Conservation (phyloP, 176 grass and related monocot genomes). For the Chrysopogon serrulatus region DNA sequence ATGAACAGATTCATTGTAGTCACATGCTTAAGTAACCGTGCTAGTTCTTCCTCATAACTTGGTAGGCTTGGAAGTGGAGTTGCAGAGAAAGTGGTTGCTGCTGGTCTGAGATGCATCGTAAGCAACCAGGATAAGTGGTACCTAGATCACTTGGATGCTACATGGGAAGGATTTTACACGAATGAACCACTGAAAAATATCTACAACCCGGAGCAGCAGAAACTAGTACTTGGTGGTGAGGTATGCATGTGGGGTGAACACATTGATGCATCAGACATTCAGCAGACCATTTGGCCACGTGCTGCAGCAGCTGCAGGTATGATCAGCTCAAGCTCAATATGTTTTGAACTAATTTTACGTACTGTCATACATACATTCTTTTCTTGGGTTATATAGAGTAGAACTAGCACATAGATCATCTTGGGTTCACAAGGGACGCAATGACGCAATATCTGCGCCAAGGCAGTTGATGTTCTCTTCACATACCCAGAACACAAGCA, state of each 20-base stretch:
- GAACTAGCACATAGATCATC: not conserved
- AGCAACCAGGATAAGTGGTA: slow-evolving; percentile 99
- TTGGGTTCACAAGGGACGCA: not conserved
- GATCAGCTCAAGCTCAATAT: slow-evolving; percentile 18
- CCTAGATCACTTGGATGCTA: slow-evolving; percentile 76
- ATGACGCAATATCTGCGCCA: not conserved
- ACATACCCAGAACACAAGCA: not conserved
- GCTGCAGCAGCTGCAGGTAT: slow-evolving; percentile 96
- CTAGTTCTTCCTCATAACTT: slow-evolving; percentile 15
- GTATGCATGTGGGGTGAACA: slow-evolving; percentile 93
- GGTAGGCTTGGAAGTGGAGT: slow-evolving; percentile 76
- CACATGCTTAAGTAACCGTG: not conserved
- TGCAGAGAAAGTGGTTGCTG: slow-evolving; percentile 57
- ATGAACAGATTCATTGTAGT: not conserved
- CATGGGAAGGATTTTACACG: slow-evolving; percentile 78
- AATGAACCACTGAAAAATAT: slow-evolving; percentile 86
- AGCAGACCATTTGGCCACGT: slow-evolving; percentile 96
- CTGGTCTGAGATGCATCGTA: slow-evolving; percentile 83
- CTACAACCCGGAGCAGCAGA: slow-evolving; percentile 55
- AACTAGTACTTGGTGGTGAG: slow-evolving; percentile 83
- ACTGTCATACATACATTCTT: not conserved
- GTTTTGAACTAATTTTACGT: not conserved
- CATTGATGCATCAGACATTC: slow-evolving; percentile 85
- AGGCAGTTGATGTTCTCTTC: not conserved
- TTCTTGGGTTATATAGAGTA: not conserved